Percentiles rank a stretch among this genome's conserved stretches.
phyloP scores from a whole-genome alignment of 305 asterid species.

The Fraxinus platypoda region DNA sequence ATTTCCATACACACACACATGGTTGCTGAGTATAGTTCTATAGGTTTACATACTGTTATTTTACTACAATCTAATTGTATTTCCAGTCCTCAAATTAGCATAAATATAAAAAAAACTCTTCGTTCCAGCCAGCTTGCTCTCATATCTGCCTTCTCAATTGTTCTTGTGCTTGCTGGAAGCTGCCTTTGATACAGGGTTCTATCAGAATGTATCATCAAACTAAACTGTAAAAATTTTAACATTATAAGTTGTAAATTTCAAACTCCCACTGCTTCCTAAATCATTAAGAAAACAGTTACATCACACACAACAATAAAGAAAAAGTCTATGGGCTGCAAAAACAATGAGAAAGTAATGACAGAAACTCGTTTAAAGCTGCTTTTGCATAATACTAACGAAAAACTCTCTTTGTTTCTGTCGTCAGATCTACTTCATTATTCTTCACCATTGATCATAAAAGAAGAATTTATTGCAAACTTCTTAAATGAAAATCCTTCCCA shows the following conservation, averaged over 20 bases:
- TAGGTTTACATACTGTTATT: too few species aligned
- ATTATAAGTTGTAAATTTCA: neutral
- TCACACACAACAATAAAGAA: neutral
- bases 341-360: neutral
- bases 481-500: neutral
- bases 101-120: too few species aligned
- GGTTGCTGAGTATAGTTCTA: too few species aligned
- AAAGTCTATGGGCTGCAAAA: neutral
- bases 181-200: too few species aligned
- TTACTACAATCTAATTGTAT: too few species aligned
- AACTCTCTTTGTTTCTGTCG: neutral
- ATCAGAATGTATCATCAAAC: neutral
- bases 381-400: neutral
- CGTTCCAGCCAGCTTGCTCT: too few species aligned
- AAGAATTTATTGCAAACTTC: neutral
- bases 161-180: too few species aligned
- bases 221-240: neutral
- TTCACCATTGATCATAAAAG: neutral
- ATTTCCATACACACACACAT: too few species aligned
- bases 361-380: neutral
- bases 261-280: neutral
- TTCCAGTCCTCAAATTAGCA: too few species aligned
- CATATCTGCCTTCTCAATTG: too few species aligned
- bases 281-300: neutral
- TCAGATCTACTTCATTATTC: neutral